Evolutionary conservation across 176 grass and related monocot genomes (phyloP).

Genomic region (Juncus effusus): DNA sequence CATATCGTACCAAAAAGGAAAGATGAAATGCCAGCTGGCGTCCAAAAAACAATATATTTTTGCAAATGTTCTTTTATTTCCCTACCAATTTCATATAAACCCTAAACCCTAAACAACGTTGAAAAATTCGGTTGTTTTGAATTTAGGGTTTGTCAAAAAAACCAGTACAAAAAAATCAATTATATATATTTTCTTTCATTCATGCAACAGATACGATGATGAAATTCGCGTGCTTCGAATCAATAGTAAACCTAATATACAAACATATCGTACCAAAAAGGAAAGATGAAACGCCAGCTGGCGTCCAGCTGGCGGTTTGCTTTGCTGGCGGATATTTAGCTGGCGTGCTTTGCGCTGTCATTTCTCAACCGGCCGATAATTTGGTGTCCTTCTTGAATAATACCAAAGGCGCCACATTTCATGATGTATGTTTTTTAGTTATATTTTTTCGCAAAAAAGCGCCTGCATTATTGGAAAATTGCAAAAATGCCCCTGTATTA

Average conservation of each 20-base stretch:
- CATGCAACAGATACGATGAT: constrained; percentile 68
- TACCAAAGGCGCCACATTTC: constrained; percentile 54
- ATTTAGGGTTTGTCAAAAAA: too few relatives aligned
- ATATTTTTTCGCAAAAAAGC: neutral
- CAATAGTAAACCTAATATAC: constrained; percentile 76
- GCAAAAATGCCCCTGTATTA: neutral
- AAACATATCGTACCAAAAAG: constrained; percentile 73
- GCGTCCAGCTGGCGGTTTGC: constrained; percentile 66
- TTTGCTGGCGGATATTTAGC: constrained; percentile 80
- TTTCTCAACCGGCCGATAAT: constrained; percentile 90
- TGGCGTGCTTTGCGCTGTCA: constrained; percentile 64
- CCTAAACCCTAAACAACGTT: too few relatives aligned
- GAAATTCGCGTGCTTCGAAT: constrained; percentile 90
- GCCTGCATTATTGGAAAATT: neutral
- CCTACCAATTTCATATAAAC: too few relatives aligned
- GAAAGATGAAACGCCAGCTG: constrained; percentile 69
- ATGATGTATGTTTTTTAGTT: constrained; percentile 46
- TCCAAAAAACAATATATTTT: constrained; percentile 41
- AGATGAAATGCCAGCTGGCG: constrained; percentile 56
- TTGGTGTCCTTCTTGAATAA: constrained; percentile 91
- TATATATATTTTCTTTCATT: neutral
- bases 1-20: constrained; percentile 70
- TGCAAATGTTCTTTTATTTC: too few relatives aligned
- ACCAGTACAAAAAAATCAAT: neutral
- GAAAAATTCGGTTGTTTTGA: too few relatives aligned